Evolutionary conservation across 768 basidiomycete genomes (phyloP).

Genomic region (Porphyrellus cyaneotinctus): DNA sequence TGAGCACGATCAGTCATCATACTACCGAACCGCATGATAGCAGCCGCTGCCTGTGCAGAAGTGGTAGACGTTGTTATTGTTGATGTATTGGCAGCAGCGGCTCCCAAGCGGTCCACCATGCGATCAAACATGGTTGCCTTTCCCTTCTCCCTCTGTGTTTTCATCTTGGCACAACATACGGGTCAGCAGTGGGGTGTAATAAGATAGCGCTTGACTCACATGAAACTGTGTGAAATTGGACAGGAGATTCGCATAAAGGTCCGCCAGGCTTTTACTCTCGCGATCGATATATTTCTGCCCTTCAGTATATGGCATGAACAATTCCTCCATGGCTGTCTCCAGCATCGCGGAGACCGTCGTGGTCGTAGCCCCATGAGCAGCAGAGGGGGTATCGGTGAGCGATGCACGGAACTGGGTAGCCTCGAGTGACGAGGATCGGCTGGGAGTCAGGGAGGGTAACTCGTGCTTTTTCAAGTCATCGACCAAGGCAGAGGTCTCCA

Average conservation of each 20-base stretch:
- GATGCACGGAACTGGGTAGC: constrained; percentile 57
- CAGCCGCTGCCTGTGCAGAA: constrained; percentile 82
- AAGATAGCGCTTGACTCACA: constrained; percentile 39
- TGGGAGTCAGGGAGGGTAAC: constrained; percentile 59
- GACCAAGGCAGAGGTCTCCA: constrained; percentile 71
- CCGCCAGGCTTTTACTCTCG: constrained; percentile 78
- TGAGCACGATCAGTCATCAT: constrained; percentile 51
- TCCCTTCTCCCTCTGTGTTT: constrained; percentile 50
- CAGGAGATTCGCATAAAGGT: constrained; percentile 73
- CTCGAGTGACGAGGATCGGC: constrained; percentile 57
- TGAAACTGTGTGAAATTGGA: constrained; percentile 83
- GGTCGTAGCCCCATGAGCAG: constrained; percentile 40
- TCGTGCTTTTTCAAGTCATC: constrained; percentile 93
- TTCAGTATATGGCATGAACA: constrained; percentile 92
- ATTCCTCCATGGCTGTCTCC: constrained; percentile 94
- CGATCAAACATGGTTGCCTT: constrained; percentile 86
- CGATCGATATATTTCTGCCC: constrained; percentile 88
- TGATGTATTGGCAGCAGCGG: constrained; percentile 64
- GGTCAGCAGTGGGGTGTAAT: constrained; percentile 3
- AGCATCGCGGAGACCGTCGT: constrained; percentile 74
- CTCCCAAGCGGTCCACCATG: constrained; percentile 80
- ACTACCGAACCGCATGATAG: constrained; percentile 87
- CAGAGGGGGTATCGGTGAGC: constrained; percentile 39
- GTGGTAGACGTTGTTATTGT: constrained; percentile 58
- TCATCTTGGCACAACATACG: constrained; percentile 38